These are phyloP conservation scores for Daldinia decipiens DNA, from an alignment of 495 filamentous ascomycete species.

Conservation along the genomic window DNA sequence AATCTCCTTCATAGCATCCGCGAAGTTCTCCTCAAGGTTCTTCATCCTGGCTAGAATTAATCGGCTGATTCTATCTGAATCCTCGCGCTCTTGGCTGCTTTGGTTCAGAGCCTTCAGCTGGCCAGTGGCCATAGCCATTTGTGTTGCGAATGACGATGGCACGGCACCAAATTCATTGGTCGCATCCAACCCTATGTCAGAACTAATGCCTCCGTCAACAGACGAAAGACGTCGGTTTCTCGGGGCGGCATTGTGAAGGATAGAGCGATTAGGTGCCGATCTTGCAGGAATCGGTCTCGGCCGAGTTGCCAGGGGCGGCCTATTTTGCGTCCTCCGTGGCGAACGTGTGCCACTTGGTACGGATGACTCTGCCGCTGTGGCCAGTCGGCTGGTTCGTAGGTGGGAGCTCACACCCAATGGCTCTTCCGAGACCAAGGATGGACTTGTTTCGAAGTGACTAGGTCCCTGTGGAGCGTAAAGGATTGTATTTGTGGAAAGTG, in stretches of 20 bases:
- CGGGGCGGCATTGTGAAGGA: constrained; percentile 47
- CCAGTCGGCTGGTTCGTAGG: constrained; percentile 49
- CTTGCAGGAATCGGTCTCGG: constrained; percentile 42
- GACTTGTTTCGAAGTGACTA: constrained; percentile 53
- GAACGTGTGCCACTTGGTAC: constrained; percentile 39
- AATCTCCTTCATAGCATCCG: constrained; percentile 85
- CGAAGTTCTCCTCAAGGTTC: constrained; percentile 85
- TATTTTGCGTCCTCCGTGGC: constrained; percentile 40
- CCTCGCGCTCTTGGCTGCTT: constrained; percentile 57
- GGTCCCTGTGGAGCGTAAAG: constrained; percentile 69
- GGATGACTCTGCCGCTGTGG: constrained; percentile 32
- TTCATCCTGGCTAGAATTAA: constrained; percentile 94
- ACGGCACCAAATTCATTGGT: constrained; percentile 72
- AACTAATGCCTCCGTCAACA: constrained; percentile 73
- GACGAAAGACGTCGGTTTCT: constrained; percentile 60
- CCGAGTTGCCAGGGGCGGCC: constrained; percentile 6
- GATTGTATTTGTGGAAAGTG: constrained; percentile 80
- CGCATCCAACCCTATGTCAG: constrained; percentile 72
- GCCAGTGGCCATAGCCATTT: constrained; percentile 77
- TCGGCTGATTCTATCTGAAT: constrained; percentile 75
- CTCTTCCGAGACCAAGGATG: constrained; percentile 60
- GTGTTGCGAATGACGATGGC: constrained; percentile 80
- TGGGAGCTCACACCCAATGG: constrained; percentile 43
- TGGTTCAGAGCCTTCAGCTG: constrained; percentile 50
- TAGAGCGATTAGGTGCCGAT: constrained; percentile 46